Percentiles rank a stretch among this genome's conserved stretches.
Evolutionary conservation across 441 rosid species (phyloP).

Genomic region (Erodium moschatum): DNA sequence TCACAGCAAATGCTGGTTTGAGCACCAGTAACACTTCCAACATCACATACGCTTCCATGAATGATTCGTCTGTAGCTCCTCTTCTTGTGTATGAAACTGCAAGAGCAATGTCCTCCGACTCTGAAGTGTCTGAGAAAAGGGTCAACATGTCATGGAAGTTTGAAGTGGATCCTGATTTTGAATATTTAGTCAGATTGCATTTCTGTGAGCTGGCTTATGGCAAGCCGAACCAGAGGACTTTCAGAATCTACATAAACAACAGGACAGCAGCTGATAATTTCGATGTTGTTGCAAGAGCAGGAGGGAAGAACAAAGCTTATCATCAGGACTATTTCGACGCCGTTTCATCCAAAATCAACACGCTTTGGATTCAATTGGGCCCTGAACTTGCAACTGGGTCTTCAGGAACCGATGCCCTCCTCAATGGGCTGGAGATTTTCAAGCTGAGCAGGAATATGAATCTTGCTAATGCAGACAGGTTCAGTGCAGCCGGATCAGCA

Average conservation of each 20-base stretch:
- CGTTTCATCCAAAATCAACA: conserved; percentile 39
- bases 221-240: conserved; percentile 58
- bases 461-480: conserved; percentile 36
- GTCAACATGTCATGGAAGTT: conserved; percentile 93
- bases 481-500: conserved; percentile 19
- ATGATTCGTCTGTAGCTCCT: conserved; percentile 64
- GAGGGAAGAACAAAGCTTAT: conserved; percentile 47
- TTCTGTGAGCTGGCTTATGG: conserved; percentile 73
- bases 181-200: conserved; percentile 79
- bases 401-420: conserved; percentile 64
- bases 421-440: conserved; percentile 86
- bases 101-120: conserved; percentile 68
- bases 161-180: conserved; percentile 51
- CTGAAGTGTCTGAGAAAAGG: conserved; percentile 50
- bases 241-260: conserved; percentile 72
- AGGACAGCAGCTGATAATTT: conserved; percentile 56
- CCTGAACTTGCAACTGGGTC: conserved; percentile 56
- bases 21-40: conserved; percentile 52
- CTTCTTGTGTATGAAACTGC: conserved; percentile 84
- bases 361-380: conserved; percentile 68
- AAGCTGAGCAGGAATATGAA: conserved; percentile 59
- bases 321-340: conserved; percentile 75
- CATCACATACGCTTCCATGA: conserved; percentile 39
- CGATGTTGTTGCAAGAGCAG: conserved; percentile 52
- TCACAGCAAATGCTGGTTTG: conserved; percentile 63